Percentiles rank a stretch among this genome's conserved stretches.
Evolutionary conservation across 2,329 filamentous ascomycete species (phyloP).

Genomic region (Apiospora saccharicola): DNA sequence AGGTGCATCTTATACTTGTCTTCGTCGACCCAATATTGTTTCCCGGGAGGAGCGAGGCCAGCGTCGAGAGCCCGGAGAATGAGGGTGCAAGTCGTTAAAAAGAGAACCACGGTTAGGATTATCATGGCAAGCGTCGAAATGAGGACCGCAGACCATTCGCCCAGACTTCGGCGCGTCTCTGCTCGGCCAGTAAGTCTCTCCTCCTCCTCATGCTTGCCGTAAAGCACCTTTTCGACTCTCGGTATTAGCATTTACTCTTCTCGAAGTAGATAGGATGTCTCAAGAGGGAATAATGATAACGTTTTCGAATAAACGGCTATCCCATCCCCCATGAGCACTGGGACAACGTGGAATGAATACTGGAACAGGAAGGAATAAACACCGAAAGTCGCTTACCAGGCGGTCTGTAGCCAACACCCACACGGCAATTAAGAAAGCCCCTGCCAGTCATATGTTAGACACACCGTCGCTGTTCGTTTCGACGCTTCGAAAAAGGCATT

Average conservation of each 20-base stretch:
- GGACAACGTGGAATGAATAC: no score
- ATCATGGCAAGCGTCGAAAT: slow-evolving; percentile 75
- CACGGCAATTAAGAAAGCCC: slow-evolving; percentile 79
- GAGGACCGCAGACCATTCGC: slow-evolving; percentile 85
- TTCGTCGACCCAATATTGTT: slow-evolving; percentile 81
- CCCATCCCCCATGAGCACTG: no score
- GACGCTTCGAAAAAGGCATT: background rate
- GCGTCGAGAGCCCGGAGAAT: slow-evolving; percentile 83
- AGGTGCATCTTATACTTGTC: slow-evolving; percentile 88
- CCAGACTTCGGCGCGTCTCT: slow-evolving; percentile 81
- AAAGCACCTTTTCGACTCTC: slow-evolving; percentile 59
- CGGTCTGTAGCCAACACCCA: slow-evolving; percentile 84
- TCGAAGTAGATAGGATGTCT: no score
- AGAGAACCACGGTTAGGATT: slow-evolving; percentile 70
- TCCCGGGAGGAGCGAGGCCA: slow-evolving; percentile 74
- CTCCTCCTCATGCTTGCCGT: slow-evolving; percentile 93
- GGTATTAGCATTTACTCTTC: no score
- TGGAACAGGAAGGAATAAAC: no score
- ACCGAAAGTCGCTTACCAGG: slow-evolving; percentile 52
- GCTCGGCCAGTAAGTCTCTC: slow-evolving; percentile 88
- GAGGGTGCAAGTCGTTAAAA: slow-evolving; percentile 82
- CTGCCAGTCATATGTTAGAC: slow-evolving; percentile 31
- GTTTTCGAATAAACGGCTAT: no score
- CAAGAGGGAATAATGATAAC: no score
- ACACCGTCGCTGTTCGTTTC: background rate